Conservation (phyloP, 768 basidiomycete genomes). For the Suillus decipiens region DNA sequence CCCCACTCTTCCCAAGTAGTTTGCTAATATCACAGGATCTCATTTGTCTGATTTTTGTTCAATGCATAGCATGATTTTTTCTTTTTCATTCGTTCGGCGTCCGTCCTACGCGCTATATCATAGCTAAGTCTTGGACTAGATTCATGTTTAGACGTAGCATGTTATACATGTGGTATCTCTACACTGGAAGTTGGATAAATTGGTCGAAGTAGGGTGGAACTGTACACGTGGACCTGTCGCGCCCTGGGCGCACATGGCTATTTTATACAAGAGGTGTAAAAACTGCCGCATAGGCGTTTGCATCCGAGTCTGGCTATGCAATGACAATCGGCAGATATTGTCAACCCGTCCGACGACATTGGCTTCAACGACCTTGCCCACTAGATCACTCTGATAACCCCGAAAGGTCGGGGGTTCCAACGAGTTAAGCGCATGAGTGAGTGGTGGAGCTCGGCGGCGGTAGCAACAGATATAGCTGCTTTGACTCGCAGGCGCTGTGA, state of each 20-base stretch:
- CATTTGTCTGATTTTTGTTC: slow-evolving; percentile 17
- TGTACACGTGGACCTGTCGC: neutral
- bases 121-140: slow-evolving; percentile 8
- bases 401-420: slow-evolving; percentile 44
- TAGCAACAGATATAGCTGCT: slow-evolving; percentile 41
- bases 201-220: neutral
- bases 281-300: slow-evolving; percentile 17
- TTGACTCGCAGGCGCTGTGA: slow-evolving; percentile 71
- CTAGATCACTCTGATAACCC: slow-evolving; percentile 37
- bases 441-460: slow-evolving; percentile 31
- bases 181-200: neutral
- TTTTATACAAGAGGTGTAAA: neutral
- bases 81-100: neutral
- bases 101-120: slow-evolving; percentile 9
- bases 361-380: slow-evolving; percentile 53
- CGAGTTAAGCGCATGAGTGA: slow-evolving; percentile 57
- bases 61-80: slow-evolving; percentile 18
- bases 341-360: slow-evolving; percentile 62
- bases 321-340: neutral
- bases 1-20: slow-evolving; percentile 1
- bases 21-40: slow-evolving; percentile 20
- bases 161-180: neutral
- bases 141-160: slow-evolving; percentile 12
- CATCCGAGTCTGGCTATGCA: slow-evolving; percentile 8
- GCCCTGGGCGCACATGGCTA: neutral